Base-by-base conservation (phyloP, 2,329 filamentous ascomycete species). In the Domatiomyces globalis region DNA sequence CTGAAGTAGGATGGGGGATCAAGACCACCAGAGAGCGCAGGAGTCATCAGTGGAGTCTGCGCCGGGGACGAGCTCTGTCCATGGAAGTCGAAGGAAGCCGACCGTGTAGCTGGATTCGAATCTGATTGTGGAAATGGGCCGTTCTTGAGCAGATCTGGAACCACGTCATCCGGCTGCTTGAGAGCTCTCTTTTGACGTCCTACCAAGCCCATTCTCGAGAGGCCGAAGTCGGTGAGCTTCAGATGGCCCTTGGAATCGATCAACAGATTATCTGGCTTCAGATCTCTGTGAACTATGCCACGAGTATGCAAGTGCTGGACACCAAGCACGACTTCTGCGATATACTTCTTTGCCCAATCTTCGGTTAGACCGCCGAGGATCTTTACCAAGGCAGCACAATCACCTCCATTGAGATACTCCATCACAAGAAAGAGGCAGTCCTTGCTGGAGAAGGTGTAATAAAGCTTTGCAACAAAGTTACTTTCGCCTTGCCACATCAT, bases 401-500 rank as follows among this genome's bases (percentile, higher is more conserved):
- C 92, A 45, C 92, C 92, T 36, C 92, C 92, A 61, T 96, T 98
- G 52, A 98, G 76, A 68, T 98, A 98, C 65, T 98, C 92, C 92
- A 98, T 98, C 20, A 98, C 92, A 53, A 98, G 76, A 65, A 96
- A 98, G 20, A 98, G 80, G 64, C 95, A 98, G 64, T 98, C 92
- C 65, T 98, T 98, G 75, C 90, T 98, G 3, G 92, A 95, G 64
- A 98, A 98, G 0, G 92, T 98, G 94, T 94, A 98, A 71, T 96
- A 98, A 10, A 98, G 77, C 71, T 98, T 98, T 22, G 92, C 92
- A 52, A 98, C 92, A 66, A 98, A 98, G 54, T 98, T 92, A 66
- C 94, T 98, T 67, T 96, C 88, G 19, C 92, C 92, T 70, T 98
- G 92, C 87, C 92, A 96, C 92, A 98, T 98, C 92, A 98, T 96